Percentiles rank a stretch among this genome's conserved stretches.
Evolutionary conservation across 805 yeast genomes (phyloP).

Genomic region (Priceomyces melissophilus): DNA sequence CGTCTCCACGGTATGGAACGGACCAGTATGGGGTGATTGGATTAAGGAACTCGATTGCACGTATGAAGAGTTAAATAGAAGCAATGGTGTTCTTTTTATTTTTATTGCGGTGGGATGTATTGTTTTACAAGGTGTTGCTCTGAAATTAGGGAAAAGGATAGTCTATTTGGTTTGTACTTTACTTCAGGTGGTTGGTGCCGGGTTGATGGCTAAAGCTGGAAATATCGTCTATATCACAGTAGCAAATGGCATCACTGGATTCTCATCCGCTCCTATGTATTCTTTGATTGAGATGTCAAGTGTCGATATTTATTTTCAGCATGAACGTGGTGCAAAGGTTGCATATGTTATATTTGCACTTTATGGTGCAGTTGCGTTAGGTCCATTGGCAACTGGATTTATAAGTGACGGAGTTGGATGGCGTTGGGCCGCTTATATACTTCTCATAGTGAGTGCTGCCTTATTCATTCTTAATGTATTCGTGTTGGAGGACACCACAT

Average conservation of each 20-base stretch:
- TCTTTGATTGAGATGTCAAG: constrained; percentile 31
- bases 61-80: constrained; percentile 39
- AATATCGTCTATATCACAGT: constrained; percentile 18
- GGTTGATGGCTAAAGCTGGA: constrained; percentile 29
- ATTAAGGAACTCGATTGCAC: constrained; percentile 27
- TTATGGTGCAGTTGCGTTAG: constrained; percentile 26
- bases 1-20: constrained; percentile 24
- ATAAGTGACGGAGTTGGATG: constrained; percentile 19
- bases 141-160: constrained; percentile 28
- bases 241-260: constrained; percentile 20
- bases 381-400: constrained; percentile 30
- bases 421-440: constrained; percentile 30
- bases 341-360: constrained; percentile 26
- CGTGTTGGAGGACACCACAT: constrained; percentile 33
- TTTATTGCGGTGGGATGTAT: constrained; percentile 40
- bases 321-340: constrained; percentile 28
- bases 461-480: constrained; percentile 22
- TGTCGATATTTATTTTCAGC: constrained; percentile 30
- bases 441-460: constrained; percentile 25
- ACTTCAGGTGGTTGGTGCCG: constrained; percentile 24
- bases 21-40: constrained; percentile 35
- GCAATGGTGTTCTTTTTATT: constrained; percentile 48
- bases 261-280: constrained; percentile 38
- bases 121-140: constrained; percentile 29
- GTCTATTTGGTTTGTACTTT: constrained; percentile 25